Conservation (phyloP, 1,284 basidiomycete species). For the Austroboletus niveus region DNA sequence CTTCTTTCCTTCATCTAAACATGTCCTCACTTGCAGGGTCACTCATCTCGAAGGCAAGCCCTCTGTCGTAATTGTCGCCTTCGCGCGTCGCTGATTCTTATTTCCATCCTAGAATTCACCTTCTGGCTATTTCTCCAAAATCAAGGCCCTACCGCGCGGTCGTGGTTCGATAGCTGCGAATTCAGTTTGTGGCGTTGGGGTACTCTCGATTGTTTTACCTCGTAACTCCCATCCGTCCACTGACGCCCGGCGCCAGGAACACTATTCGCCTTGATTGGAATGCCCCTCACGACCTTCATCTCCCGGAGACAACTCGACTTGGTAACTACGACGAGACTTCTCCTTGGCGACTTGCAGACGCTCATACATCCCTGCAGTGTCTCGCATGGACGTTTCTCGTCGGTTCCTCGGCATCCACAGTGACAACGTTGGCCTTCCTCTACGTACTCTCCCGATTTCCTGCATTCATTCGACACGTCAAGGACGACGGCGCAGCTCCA, state of each 20-base stretch:
- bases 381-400: constrained; percentile 69
- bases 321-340: constrained; percentile 38
- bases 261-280: constrained; percentile 55
- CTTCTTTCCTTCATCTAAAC: not conserved
- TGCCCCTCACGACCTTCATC: constrained; percentile 64
- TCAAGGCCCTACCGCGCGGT: constrained; percentile 61
- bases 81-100: constrained; percentile 4
- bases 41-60: constrained; percentile 73
- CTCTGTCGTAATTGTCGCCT: not conserved
- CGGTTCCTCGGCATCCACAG: constrained; percentile 59
- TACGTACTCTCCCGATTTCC: constrained; percentile 69
- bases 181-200: constrained; percentile 60
- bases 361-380: constrained; percentile 40
- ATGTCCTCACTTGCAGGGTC: constrained; percentile 42
- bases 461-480: constrained; percentile 62
- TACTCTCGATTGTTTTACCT: constrained; percentile 34
- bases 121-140: constrained; percentile 78
- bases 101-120: constrained; percentile 51
- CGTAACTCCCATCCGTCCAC: constrained; percentile 9
- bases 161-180: constrained; percentile 72
- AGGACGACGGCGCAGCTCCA: constrained; percentile 65
- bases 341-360: not conserved
- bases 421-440: constrained; percentile 63
- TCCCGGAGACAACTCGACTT: constrained; percentile 53
- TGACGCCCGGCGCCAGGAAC: constrained; percentile 47